Conservation (phyloP, 768 basidiomycete species). For the Tricholoma bakamatsutake region DNA sequence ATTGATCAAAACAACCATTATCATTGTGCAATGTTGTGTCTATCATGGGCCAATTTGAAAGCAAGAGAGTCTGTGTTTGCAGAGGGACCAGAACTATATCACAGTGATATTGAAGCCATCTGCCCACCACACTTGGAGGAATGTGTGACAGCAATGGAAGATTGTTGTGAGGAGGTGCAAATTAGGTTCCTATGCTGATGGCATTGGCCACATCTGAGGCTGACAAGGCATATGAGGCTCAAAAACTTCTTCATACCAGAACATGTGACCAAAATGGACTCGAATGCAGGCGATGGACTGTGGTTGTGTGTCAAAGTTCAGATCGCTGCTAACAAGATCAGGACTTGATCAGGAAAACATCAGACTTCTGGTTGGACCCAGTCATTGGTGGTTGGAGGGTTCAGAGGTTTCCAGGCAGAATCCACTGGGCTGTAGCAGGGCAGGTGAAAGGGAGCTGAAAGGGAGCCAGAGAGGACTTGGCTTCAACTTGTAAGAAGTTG, state of each 20-base stretch:
- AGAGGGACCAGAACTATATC: constrained; percentile 58
- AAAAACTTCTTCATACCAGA: constrained; percentile 61
- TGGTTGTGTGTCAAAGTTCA: no score
- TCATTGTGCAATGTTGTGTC: constrained; percentile 38
- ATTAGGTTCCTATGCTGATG: not conserved
- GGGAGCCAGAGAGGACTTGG: no score
- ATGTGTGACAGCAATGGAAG: constrained; percentile 74
- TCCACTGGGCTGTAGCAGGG: no score
- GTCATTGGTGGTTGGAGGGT: no score
- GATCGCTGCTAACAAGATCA: no score
- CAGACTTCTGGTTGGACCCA: no score
- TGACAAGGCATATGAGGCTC: constrained; percentile 58
- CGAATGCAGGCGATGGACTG: no score
- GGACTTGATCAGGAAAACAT: no score
- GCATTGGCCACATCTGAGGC: not conserved
- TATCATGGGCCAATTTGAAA: constrained; percentile 48
- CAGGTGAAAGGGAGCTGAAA: no score
- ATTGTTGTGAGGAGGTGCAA: constrained; percentile 71
- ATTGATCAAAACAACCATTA: not conserved
- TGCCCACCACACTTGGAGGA: constrained; percentile 71
- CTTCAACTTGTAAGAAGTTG: no score
- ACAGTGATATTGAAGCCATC: constrained; percentile 54
- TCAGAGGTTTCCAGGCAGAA: no score
- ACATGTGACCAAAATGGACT: no score
- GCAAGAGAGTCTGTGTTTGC: constrained; percentile 67